phyloP scores from a whole-genome alignment of 345 rosid genomes.

The Eucalyptus grandis region DNA sequence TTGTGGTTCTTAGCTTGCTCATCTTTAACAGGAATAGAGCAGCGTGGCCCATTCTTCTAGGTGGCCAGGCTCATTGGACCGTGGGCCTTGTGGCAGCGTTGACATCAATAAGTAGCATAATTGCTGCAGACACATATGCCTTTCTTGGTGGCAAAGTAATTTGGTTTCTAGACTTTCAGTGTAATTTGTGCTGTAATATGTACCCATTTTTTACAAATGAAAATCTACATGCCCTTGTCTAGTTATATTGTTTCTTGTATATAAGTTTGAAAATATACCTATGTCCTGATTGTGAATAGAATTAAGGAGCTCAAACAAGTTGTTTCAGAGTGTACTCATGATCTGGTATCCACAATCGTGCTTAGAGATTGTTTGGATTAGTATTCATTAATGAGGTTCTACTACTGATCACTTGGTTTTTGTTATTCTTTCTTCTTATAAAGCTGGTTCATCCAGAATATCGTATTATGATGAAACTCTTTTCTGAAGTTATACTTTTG shows the following conservation, averaged over 20 bases:
- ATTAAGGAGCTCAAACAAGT: background rate
- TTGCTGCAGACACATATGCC: conserved; percentile 89
- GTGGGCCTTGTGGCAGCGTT: conserved; percentile 92
- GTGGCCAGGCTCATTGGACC: conserved; percentile 91
- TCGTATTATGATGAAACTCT: background rate
- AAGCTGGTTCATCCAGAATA: background rate
- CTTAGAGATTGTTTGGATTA: background rate
- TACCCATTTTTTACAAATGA: background rate
- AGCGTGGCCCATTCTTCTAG: conserved; percentile 66
- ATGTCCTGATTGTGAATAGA: background rate
- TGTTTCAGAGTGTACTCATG: background rate
- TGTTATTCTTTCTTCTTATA: background rate
- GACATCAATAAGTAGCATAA: conserved; percentile 68
- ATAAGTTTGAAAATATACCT: background rate
- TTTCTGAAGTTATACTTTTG: background rate
- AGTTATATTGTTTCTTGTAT: background rate
- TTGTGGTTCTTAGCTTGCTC: background rate
- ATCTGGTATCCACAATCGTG: background rate
- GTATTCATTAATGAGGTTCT: background rate
- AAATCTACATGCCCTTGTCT: background rate
- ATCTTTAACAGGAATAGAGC: conserved; percentile 44
- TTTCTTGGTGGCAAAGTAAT: conserved; percentile 88
- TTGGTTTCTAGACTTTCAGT: background rate
- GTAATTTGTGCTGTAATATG: background rate
- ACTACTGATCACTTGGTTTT: background rate